These are phyloP conservation scores for Colletotrichum sp. DNA, from an alignment of 2,329 filamentous ascomycete genomes.

Conservation along the genomic window DNA sequence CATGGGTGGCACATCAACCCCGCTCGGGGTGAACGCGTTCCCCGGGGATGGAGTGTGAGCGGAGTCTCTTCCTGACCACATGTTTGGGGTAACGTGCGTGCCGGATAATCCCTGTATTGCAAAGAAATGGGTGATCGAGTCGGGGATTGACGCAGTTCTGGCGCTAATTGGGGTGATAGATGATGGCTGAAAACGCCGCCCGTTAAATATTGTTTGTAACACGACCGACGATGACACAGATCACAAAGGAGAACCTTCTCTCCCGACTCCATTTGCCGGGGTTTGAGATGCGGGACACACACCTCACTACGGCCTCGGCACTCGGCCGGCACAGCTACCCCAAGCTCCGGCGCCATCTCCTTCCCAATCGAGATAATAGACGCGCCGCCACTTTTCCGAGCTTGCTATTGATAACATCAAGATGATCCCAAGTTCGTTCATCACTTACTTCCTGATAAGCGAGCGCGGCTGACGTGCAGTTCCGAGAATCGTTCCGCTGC, in stretches of 20 bases:
- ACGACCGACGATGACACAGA: background rate
- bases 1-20: constrained; percentile 21
- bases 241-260: background rate
- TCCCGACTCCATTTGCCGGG: background rate
- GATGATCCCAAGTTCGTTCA: background rate
- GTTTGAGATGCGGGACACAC: background rate
- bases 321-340: background rate
- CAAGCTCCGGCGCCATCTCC: background rate
- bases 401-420: background rate
- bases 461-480: background rate
- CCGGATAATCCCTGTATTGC: background rate
- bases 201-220: background rate
- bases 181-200: background rate
- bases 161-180: background rate
- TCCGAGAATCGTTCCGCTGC: background rate
- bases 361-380: background rate
- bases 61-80: background rate
- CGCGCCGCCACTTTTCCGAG: background rate
- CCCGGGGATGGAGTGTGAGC: constrained; percentile 16
- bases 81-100: background rate
- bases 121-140: background rate
- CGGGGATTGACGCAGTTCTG: background rate
- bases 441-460: background rate
- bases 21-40: constrained; percentile 19
- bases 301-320: background rate